A percentile compares a stretch with the other conserved stretches of the same genome.
These are phyloP conservation scores for Solanum microdontum DNA, from an alignment of 257 asterid species.

Conservation along the genomic window DNA sequence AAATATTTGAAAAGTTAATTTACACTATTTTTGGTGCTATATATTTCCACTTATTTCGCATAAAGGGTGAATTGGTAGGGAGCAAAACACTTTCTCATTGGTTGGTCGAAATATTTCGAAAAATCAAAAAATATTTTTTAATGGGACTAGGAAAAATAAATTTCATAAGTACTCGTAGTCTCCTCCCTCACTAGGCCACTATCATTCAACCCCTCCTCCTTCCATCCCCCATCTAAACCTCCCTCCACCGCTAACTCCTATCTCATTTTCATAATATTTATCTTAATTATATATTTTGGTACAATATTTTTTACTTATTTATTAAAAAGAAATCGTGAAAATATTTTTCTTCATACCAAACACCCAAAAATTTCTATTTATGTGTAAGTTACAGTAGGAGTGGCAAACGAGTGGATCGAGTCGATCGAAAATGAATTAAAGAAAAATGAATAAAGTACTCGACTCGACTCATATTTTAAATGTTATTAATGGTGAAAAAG, in stretches of 20 bases:
- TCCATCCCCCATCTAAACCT: neutral
- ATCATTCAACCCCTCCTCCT: neutral
- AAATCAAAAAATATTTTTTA: neutral
- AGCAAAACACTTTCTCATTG: neutral
- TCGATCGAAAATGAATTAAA: too few species aligned
- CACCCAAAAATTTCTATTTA: neutral
- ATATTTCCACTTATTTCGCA: neutral
- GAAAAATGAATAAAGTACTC: too few species aligned
- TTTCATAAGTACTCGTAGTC: too few species aligned
- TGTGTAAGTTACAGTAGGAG: neutral
- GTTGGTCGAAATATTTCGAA: neutral
- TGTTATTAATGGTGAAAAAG: too few species aligned
- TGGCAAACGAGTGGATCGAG: too few species aligned
- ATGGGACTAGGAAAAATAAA: constrained; percentile 11
- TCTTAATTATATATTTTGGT: neutral
- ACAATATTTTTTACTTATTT: too few species aligned
- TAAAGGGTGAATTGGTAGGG: neutral
- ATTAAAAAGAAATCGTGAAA: neutral
- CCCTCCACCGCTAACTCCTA: neutral
- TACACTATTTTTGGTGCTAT: neutral
- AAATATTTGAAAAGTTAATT: neutral
- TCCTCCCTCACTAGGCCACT: neutral
- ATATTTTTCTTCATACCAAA: neutral
- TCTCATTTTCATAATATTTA: neutral
- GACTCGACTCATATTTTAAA: too few species aligned